Conservation (phyloP, 208 protist genomes). For the Trypanosomatidae sp. region DNA sequence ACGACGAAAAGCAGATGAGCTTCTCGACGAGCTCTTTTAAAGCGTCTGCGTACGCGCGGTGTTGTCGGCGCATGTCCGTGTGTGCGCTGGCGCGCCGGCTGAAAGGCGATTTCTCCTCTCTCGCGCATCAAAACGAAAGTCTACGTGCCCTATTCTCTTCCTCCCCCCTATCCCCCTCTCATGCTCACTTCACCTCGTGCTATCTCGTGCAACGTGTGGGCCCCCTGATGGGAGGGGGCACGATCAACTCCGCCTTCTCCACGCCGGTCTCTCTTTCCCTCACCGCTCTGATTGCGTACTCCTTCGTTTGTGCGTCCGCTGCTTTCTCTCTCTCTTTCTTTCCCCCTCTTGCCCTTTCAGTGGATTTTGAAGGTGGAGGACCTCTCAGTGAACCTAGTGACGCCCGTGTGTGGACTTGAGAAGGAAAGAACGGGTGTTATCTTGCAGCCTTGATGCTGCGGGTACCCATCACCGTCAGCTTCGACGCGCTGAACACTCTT, state of each 20-base stretch:
- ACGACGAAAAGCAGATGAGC: conserved; percentile 27
- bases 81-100: background rate
- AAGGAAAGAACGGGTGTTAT: background rate
- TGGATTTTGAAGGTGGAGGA: background rate
- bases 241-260: background rate
- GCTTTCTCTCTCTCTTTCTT: background rate
- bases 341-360: background rate
- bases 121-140: background rate
- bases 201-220: no score
- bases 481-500: conserved; percentile 67
- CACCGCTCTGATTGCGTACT: background rate
- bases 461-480: conserved; percentile 48
- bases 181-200: background rate
- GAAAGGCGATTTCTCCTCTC: background rate
- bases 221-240: background rate
- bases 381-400: background rate
- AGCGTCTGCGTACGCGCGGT: background rate
- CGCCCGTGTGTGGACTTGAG: background rate
- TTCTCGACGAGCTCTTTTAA: conserved; percentile 62
- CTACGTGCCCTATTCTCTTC: background rate
- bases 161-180: background rate
- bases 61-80: background rate
- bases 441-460: conserved; percentile 6
- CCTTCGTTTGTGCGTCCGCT: background rate
- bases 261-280: background rate